Evolutionary conservation across 306 rosid species (phyloP).

Genomic region (Castanopsis chinensis): DNA sequence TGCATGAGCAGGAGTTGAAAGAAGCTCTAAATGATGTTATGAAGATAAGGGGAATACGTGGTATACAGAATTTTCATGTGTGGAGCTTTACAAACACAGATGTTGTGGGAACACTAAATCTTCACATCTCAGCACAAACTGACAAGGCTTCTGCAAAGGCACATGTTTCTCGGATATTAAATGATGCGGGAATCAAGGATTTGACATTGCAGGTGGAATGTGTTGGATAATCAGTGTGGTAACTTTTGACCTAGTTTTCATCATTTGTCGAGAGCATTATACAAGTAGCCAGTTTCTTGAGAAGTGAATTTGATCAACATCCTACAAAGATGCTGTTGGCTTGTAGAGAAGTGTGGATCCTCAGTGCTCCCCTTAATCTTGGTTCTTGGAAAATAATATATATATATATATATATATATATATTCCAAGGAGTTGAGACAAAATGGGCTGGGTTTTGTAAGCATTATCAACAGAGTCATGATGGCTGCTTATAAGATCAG

Average conservation of each 20-base stretch:
- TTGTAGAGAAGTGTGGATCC: background rate
- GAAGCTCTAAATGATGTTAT: slow-evolving; percentile 47
- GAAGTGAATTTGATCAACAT: background rate
- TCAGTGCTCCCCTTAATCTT: background rate
- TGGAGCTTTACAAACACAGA: slow-evolving; percentile 92
- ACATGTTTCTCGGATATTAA: slow-evolving; percentile 55
- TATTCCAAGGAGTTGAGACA: slow-evolving; percentile 1
- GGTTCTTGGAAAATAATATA: background rate
- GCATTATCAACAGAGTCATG: background rate
- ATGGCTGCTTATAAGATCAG: background rate
- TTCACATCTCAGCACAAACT: slow-evolving; percentile 60
- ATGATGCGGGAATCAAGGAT: slow-evolving; percentile 78
- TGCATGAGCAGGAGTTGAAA: slow-evolving; percentile 55
- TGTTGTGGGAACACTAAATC: slow-evolving; percentile 79
- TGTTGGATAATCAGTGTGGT: slow-evolving; percentile 16
- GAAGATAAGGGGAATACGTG: slow-evolving; percentile 64
- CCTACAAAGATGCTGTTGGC: background rate
- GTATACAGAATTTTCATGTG: slow-evolving; percentile 58
- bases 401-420: too few relatives aligned
- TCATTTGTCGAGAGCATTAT: slow-evolving; percentile 15
- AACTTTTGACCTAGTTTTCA: slow-evolving; percentile 2
- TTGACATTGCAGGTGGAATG: slow-evolving; percentile 83
- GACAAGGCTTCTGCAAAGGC: slow-evolving; percentile 56
- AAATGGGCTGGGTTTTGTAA: background rate
- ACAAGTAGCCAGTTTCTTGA: background rate